phyloP scores from a whole-genome alignment of 441 rosid species.

The Pelargonium fulgidum region DNA sequence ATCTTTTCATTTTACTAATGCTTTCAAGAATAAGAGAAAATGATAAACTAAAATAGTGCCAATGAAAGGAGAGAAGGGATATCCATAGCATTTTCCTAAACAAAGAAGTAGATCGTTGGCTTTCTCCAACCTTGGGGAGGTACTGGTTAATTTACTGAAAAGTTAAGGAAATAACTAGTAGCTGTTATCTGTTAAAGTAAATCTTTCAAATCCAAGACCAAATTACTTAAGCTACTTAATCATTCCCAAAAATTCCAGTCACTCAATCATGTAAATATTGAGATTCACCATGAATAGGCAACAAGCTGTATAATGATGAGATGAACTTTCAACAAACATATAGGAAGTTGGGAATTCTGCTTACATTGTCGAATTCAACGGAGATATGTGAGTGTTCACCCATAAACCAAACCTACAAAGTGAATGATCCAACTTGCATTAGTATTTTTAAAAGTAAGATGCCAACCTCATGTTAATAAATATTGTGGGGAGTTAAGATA shows the following conservation, averaged over 20 bases:
- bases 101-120: no score
- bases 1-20: not conserved
- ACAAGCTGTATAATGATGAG: constrained; percentile 13
- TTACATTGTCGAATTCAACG: constrained; percentile 75
- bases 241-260: not conserved
- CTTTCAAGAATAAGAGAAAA: not conserved
- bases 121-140: no score
- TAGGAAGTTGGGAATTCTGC: constrained; percentile 22
- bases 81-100: not conserved
- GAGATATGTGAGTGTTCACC: constrained; percentile 84
- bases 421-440: not conserved
- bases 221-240: not conserved
- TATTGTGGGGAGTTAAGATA: constrained; percentile 3
- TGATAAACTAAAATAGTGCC: not conserved
- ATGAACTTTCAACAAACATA: constrained; percentile 8
- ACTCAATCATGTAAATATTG: not conserved
- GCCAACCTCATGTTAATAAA: not conserved
- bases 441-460: not conserved
- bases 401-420: constrained; percentile 70
- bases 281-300: constrained; percentile 3
- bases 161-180: not conserved
- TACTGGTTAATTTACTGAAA: no score
- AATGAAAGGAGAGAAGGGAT: not conserved
- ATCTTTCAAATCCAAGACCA: not conserved
- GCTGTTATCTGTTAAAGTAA: not conserved